These are phyloP conservation scores for Papilionanthe hybrid DNA, from an alignment of 116 monocot genomes.

Conservation along the genomic window DNA sequence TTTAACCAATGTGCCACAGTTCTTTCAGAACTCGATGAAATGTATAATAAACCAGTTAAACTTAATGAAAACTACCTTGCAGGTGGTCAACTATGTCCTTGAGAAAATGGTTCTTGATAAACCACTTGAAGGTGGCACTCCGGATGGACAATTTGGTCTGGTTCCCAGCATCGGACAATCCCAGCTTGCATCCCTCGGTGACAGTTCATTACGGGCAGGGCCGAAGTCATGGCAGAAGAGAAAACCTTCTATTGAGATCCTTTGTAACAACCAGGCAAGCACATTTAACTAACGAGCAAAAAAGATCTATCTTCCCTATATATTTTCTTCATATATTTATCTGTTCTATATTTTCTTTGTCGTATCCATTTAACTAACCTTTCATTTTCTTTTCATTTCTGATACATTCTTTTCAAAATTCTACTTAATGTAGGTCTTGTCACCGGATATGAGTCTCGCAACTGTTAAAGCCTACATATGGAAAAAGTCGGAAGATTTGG, in stretches of 20 bases:
- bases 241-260: conserved; percentile 80
- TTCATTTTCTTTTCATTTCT: neutral
- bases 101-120: conserved; percentile 90
- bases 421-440: conserved; percentile 48
- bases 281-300: neutral
- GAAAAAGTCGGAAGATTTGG: conserved; percentile 95
- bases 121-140: conserved; percentile 50
- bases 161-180: conserved; percentile 38
- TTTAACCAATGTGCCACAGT: too few species aligned
- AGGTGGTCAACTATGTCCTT: conserved; percentile 86
- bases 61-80: neutral
- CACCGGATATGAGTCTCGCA: conserved; percentile 87
- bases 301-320: neutral
- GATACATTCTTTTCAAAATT: neutral
- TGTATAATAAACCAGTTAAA: too few species aligned
- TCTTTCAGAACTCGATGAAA: too few species aligned
- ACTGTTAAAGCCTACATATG: conserved; percentile 91
- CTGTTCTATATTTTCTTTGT: too few species aligned
- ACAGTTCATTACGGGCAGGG: conserved; percentile 46
- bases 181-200: conserved; percentile 43
- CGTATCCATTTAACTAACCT: too few species aligned
- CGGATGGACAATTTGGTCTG: conserved; percentile 46
- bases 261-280: conserved; percentile 99
- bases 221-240: conserved; percentile 68
- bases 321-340: neutral